phyloP scores from a whole-genome alignment of 2,329 filamentous ascomycete genomes.

The Pyricularia grisea region DNA sequence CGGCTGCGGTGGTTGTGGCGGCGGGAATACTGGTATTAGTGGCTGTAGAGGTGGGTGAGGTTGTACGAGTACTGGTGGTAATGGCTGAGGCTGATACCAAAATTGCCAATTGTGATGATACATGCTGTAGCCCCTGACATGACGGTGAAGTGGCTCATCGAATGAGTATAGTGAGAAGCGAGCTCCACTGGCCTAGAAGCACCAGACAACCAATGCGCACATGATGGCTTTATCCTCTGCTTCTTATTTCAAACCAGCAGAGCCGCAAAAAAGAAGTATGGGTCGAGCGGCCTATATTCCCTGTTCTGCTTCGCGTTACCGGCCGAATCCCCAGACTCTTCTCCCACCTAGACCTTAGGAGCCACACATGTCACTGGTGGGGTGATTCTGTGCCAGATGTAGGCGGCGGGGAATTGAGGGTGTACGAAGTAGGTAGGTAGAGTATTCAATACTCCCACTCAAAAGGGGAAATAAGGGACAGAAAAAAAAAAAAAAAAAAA shows the following conservation, averaged over 20 bases:
- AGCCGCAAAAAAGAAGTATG: not conserved
- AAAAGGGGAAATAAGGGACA: not conserved
- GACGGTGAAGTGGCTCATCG: not conserved
- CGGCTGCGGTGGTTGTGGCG: not conserved
- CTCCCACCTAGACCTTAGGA: not conserved
- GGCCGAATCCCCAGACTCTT: not conserved
- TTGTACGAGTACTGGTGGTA: not conserved
- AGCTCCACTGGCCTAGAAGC: not conserved
- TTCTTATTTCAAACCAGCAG: not conserved
- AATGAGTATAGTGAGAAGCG: not conserved
- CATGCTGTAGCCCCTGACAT: not conserved
- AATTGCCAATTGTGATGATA: not conserved
- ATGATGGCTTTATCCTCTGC: not conserved
- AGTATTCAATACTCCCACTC: not conserved
- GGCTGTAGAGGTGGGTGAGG: not conserved
- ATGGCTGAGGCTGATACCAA: not conserved
- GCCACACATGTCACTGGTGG: not conserved
- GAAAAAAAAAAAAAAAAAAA: no score
- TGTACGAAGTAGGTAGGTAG: not conserved
- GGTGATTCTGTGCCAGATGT: not conserved
- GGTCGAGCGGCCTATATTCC: not conserved
- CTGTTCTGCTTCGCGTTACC: not conserved
- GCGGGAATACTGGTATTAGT: not conserved
- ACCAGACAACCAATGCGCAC: not conserved
- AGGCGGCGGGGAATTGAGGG: not conserved